phyloP scores from a whole-genome alignment of 1,139 yeast species.

The Candida sp. region DNA sequence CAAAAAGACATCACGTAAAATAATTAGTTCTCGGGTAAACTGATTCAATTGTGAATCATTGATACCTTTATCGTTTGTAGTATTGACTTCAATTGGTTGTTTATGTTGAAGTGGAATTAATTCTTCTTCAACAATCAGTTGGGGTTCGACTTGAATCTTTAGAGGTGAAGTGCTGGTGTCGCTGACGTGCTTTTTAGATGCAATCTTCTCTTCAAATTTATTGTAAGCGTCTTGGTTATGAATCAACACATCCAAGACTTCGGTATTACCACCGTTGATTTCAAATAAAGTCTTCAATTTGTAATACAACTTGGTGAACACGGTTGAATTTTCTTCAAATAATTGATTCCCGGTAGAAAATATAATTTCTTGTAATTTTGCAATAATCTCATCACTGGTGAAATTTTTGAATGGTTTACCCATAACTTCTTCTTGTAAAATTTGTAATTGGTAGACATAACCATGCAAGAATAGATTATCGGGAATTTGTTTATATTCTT shows the following conservation, averaged over 20 bases:
- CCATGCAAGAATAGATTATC: constrained; percentile 19
- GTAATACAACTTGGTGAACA: constrained; percentile 17
- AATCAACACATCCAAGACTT: constrained; percentile 29
- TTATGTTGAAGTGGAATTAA: not conserved
- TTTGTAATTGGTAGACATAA: constrained; percentile 18
- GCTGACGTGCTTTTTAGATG: not conserved
- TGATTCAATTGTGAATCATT: not conserved
- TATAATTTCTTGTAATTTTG: not conserved
- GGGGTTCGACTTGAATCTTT: not conserved
- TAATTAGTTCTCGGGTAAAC: constrained; percentile 6
- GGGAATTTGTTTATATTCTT: constrained; percentile 16
- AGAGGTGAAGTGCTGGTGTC: not conserved
- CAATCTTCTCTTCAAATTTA: not conserved
- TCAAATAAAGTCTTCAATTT: constrained; percentile 19
- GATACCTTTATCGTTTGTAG: not conserved
- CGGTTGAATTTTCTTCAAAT: constrained; percentile 12
- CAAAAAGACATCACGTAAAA: constrained; percentile 9
- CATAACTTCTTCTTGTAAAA: constrained; percentile 15
- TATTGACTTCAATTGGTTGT: not conserved
- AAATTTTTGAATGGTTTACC: constrained; percentile 11
- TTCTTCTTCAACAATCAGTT: not conserved
- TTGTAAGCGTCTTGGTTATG: not conserved
- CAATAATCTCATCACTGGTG: constrained; percentile 3
- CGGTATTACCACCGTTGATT: constrained; percentile 28
- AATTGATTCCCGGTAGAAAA: constrained; percentile 5